These are phyloP conservation scores for Daedaleopsis sinensis DNA, from an alignment of 768 basidiomycete species.

Conservation along the genomic window DNA sequence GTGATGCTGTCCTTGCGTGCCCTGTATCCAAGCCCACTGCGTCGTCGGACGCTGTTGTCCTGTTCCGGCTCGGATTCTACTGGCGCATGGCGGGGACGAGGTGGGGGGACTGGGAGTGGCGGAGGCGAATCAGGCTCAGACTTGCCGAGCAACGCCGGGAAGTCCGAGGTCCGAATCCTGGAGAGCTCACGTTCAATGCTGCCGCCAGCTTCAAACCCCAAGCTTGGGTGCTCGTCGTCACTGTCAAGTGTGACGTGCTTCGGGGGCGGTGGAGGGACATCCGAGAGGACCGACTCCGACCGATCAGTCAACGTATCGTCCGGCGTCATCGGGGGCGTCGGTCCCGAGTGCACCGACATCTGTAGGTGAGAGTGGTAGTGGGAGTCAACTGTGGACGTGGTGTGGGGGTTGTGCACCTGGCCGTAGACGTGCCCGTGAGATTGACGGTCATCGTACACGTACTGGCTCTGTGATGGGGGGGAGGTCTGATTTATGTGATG, in stretches of 20 bases:
- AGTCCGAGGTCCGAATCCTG: slow-evolving; percentile 24
- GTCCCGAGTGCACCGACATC: slow-evolving; percentile 12
- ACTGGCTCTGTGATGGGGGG: slow-evolving; percentile 15
- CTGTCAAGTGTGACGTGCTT: slow-evolving; percentile 12
- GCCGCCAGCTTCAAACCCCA: slow-evolving; percentile 1
- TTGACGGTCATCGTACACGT: slow-evolving; percentile 32
- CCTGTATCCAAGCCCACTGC: slow-evolving; percentile 3
- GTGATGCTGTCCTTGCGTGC: slow-evolving; percentile 14
- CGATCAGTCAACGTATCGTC: slow-evolving; percentile 32
- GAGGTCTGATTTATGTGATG: slow-evolving; percentile 8
- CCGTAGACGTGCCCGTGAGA: slow-evolving; percentile 29
- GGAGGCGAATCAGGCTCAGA: slow-evolving; percentile 19
- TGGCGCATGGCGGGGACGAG: slow-evolving; percentile 1
- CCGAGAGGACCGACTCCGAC: slow-evolving; percentile 16
- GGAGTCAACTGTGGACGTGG: slow-evolving; percentile 7
- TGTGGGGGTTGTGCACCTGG: slow-evolving; percentile 1
- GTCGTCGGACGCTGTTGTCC: slow-evolving; percentile 6
- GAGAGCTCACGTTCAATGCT: slow-evolving; percentile 5
- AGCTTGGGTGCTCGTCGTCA: slow-evolving; percentile 14
- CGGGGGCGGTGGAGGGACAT: slow-evolving; percentile 15
- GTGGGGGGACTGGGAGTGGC: slow-evolving; percentile 8
- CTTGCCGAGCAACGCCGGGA: slow-evolving; percentile 23
- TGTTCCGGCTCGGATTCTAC: slow-evolving; percentile 14
- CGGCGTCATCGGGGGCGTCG: slow-evolving; percentile 32
- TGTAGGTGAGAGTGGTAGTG: slow-evolving; percentile 15